Evolutionary conservation across 2,329 filamentous ascomycete species (phyloP).

Genomic region (Aureobasidium sp.): DNA sequence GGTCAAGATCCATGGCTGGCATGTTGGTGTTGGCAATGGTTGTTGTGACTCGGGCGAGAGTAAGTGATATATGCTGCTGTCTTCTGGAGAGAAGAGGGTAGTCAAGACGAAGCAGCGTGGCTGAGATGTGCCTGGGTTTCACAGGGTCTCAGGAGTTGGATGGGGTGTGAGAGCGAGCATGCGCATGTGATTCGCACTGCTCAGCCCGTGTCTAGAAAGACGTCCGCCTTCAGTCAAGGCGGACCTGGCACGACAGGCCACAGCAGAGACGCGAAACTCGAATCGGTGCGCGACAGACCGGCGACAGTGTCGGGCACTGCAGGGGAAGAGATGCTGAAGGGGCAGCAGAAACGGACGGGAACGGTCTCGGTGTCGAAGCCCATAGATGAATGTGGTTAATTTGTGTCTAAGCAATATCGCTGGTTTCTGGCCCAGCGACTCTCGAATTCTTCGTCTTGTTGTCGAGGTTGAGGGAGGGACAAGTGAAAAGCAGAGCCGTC

Average conservation of each 20-base stretch:
- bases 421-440: slow-evolving; percentile 7
- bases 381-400: slow-evolving; percentile 7
- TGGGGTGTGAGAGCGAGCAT: background rate
- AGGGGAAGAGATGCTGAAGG: background rate
- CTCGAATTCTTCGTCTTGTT: background rate
- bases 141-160: background rate
- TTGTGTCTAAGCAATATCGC: slow-evolving; percentile 6
- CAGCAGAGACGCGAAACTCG: slow-evolving; percentile 41
- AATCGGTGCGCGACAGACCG: slow-evolving; percentile 27
- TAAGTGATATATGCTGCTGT: background rate
- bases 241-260: slow-evolving; percentile 42
- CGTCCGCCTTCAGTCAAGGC: slow-evolving; percentile 47
- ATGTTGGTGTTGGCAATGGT: slow-evolving; percentile 19
- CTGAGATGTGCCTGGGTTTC: background rate
- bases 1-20: slow-evolving; percentile 32
- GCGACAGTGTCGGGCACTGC: slow-evolving; percentile 4
- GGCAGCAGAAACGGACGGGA: slow-evolving; percentile 8
- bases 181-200: background rate
- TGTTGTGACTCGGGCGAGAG: background rate
- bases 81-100: background rate
- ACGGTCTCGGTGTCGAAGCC: slow-evolving; percentile 5
- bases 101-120: background rate
- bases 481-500: background rate
- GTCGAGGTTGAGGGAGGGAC: background rate
- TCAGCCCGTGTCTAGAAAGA: slow-evolving; percentile 19